Conservation (phyloP, 495 filamentous ascomycete species). For the Neurospora sp. region DNA sequence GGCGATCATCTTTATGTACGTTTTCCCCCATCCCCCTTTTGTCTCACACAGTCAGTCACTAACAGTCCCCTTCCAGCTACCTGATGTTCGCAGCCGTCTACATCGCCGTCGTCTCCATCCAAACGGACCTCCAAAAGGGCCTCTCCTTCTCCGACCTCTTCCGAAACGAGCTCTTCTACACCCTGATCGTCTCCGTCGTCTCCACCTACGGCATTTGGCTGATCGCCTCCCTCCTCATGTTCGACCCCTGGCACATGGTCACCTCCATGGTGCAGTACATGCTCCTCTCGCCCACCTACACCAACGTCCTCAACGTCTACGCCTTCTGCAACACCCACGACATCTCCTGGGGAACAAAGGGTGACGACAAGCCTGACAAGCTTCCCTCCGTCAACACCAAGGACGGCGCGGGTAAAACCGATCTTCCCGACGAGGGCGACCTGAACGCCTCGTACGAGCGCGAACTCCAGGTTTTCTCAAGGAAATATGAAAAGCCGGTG, state of each 20-base stretch:
- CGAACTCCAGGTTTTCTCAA: conserved; percentile 64
- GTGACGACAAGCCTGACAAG: conserved; percentile 81
- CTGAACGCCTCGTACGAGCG: conserved; percentile 90
- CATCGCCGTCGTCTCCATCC: conserved; percentile 82
- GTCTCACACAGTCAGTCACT: no score
- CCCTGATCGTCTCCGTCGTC: conserved; percentile 78
- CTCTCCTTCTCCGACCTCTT: conserved; percentile 66
- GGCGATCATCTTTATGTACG: conserved; percentile 84
- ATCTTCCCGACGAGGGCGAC: conserved; percentile 70
- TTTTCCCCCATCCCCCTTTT: conserved; percentile 6
- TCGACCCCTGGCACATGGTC: conserved; percentile 99
- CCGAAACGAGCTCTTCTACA: conserved; percentile 82
- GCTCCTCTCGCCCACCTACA: conserved; percentile 86
- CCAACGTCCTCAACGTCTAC: conserved; percentile 95
- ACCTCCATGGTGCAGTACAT: conserved; percentile 95
- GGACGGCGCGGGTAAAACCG: conserved; percentile 89
- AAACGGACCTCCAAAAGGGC: conserved; percentile 49
- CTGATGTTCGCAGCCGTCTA: conserved; percentile 90
- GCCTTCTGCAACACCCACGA: conserved; percentile 98
- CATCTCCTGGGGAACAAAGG: conserved; percentile 95
- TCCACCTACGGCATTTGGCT: conserved; percentile 96
- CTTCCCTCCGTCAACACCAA: conserved; percentile 74
- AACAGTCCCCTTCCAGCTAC: conserved; percentile 45
- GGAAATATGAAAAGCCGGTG: conserved; percentile 58
- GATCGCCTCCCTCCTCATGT: conserved; percentile 82